Conservation (phyloP, 2,329 filamentous ascomycete genomes). For the Alternaria arborescens region DNA sequence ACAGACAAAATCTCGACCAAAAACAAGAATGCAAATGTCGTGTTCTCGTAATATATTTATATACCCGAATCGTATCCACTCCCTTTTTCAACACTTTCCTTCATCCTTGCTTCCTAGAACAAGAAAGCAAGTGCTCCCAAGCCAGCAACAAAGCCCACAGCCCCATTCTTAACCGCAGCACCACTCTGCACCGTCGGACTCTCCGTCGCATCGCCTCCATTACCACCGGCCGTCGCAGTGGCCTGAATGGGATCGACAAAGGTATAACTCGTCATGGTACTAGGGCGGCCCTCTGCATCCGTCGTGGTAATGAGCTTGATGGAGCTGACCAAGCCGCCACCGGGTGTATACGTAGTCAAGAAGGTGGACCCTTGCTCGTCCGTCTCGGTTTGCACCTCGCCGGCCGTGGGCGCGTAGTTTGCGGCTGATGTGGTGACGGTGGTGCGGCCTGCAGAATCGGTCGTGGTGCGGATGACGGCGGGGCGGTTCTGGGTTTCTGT, state of each 20-base stretch:
- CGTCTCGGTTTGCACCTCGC: slow-evolving; percentile 56
- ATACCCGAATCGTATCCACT: background rate
- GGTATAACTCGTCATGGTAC: slow-evolving; percentile 56
- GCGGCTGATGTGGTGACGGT: slow-evolving; percentile 48
- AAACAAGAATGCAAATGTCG: background rate
- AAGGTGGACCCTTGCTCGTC: slow-evolving; percentile 53
- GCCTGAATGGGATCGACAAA: slow-evolving; percentile 49
- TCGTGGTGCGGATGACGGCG: slow-evolving; percentile 48
- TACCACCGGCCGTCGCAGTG: slow-evolving; percentile 15
- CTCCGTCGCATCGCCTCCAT: slow-evolving; percentile 18
- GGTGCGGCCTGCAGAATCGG: slow-evolving; percentile 52
- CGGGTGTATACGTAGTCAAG: slow-evolving; percentile 58
- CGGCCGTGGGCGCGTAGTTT: slow-evolving; percentile 43
- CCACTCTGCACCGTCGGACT: slow-evolving; percentile 52
- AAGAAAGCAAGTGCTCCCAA: background rate
- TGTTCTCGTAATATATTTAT: slow-evolving; percentile 1
- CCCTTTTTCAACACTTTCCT: background rate
- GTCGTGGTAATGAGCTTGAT: slow-evolving; percentile 51
- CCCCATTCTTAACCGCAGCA: slow-evolving; percentile 35
- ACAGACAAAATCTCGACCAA: background rate
- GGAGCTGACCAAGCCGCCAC: slow-evolving; percentile 51
- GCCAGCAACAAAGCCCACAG: background rate
- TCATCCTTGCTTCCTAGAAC: background rate
- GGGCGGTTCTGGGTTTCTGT: slow-evolving; percentile 47
- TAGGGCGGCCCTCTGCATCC: slow-evolving; percentile 40